Percentiles rank a stretch among this genome's conserved stretches.
Evolutionary conservation across 2,329 filamentous ascomycete genomes (phyloP).

Genomic region (Emericellopsis cladophorae): DNA sequence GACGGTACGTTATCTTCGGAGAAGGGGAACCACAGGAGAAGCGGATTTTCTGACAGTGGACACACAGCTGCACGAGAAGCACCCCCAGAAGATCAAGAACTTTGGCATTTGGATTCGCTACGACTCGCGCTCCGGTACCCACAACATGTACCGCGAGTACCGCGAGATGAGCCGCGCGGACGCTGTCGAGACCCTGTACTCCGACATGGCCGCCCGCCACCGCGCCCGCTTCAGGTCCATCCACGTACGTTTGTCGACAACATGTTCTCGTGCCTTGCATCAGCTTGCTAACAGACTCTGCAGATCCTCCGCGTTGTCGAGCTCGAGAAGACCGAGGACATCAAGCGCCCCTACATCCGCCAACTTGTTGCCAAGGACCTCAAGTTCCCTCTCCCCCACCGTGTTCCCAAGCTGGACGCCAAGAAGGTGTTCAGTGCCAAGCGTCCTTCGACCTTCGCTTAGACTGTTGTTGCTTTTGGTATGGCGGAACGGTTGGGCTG

Average conservation of each 20-base stretch:
- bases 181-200: conserved; percentile 93
- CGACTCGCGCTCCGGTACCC: conserved; percentile 97
- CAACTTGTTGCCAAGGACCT: conserved; percentile 92
- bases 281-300: conserved; percentile 3
- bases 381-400: conserved; percentile 98
- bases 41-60: conserved; percentile 4
- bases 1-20: conserved; percentile 46
- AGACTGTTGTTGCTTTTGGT: conserved; percentile 38
- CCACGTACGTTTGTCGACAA: conserved; percentile 59
- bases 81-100: conserved; percentile 99
- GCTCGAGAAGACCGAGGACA: conserved; percentile 83
- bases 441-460: conserved; percentile 97
- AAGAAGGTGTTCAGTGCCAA: conserved; percentile 89
- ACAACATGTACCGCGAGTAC: conserved; percentile 99
- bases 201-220: conserved; percentile 99
- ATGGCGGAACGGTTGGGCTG: conserved; percentile 29
- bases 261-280: neutral
- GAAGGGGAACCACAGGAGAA: neutral
- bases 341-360: conserved; percentile 99
- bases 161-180: conserved; percentile 94
- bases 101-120: conserved; percentile 99
- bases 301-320: conserved; percentile 98
- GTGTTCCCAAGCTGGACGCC: conserved; percentile 67
- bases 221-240: conserved; percentile 93
- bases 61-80: conserved; percentile 88